These are phyloP conservation scores for Rubia peregrina DNA, from an alignment of 305 asterid genomes.

Conservation along the genomic window DNA sequence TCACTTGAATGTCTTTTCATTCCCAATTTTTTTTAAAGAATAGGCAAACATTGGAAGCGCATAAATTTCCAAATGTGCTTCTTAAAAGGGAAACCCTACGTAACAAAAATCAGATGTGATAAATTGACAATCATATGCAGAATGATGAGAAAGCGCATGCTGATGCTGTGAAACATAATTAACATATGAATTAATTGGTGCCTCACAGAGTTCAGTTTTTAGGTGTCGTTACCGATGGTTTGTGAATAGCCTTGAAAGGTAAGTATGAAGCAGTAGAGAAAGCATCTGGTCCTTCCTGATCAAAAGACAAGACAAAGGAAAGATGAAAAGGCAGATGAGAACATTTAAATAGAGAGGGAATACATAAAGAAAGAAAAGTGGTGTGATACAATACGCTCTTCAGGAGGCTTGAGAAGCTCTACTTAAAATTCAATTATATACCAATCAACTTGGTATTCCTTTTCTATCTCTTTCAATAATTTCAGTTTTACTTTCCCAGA, in stretches of 20 bases:
- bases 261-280: conserved; percentile 66
- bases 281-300: conserved; percentile 65
- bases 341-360: conserved; percentile 20
- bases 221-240: conserved; percentile 40
- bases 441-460: conserved; percentile 91
- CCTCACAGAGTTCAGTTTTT: conserved; percentile 41
- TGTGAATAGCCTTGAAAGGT: conserved; percentile 48
- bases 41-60: neutral
- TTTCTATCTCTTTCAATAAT: conserved; percentile 83
- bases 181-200: neutral
- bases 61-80: neutral
- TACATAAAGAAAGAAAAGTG: no score
- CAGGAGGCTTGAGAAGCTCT: conserved; percentile 80
- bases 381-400: no score
- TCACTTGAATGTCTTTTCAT: conserved; percentile 24
- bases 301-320: conserved; percentile 16
- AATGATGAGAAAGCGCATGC: no score
- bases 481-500: conserved; percentile 76
- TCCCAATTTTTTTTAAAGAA: no score
- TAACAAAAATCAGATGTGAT: no score
- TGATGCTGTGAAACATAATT: neutral
- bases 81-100: neutral
- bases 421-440: conserved; percentile 66
- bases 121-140: no score
- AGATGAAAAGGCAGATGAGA: conserved; percentile 3